Evolutionary conservation across 768 basidiomycete genomes (phyloP).

Genomic region (Boletus sp.): DNA sequence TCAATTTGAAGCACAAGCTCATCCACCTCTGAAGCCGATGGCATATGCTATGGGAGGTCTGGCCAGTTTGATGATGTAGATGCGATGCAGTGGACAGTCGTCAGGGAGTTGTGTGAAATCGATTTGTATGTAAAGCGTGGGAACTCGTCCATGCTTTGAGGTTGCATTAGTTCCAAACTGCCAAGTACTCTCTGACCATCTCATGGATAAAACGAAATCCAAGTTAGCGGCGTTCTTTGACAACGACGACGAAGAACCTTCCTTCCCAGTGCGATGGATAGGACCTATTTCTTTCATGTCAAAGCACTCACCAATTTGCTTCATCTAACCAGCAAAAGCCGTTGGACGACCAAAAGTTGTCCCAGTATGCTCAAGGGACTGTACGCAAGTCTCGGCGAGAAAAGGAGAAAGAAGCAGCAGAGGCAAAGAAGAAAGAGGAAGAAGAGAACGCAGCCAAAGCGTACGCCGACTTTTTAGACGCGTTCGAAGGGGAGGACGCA

Average conservation of each 20-base stretch:
- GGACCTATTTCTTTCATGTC: slow-evolving; percentile 54
- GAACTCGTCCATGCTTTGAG: slow-evolving; percentile 15
- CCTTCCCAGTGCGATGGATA: slow-evolving; percentile 91
- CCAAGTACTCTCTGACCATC: slow-evolving; percentile 3
- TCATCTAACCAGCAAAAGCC: slow-evolving; percentile 72
- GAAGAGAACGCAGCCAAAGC: slow-evolving; percentile 77
- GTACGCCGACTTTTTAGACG: slow-evolving; percentile 81
- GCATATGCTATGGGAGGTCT: slow-evolving; percentile 75
- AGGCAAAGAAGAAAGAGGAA: slow-evolving; percentile 83
- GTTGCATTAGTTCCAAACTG: background rate
- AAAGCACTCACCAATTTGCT: slow-evolving; percentile 57
- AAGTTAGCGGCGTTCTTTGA: slow-evolving; percentile 80
- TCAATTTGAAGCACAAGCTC: slow-evolving; percentile 83
- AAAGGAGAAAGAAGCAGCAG: slow-evolving; percentile 90
- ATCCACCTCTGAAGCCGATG: slow-evolving; percentile 93
- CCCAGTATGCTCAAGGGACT: slow-evolving; percentile 83
- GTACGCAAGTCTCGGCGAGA: slow-evolving; percentile 88
- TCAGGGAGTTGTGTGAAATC: background rate
- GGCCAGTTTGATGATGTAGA: slow-evolving; percentile 67
- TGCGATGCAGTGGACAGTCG: background rate
- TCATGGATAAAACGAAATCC: slow-evolving; percentile 38
- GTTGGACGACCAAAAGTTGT: slow-evolving; percentile 81
- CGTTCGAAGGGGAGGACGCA: slow-evolving; percentile 72
- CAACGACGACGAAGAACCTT: slow-evolving; percentile 79
- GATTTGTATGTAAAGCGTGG: slow-evolving; percentile 19